A percentile compares a stretch with the other conserved stretches of the same genome.
phyloP scores from a whole-genome alignment of 1,139 yeast species.

The Lodderomyces jiufengensis region DNA sequence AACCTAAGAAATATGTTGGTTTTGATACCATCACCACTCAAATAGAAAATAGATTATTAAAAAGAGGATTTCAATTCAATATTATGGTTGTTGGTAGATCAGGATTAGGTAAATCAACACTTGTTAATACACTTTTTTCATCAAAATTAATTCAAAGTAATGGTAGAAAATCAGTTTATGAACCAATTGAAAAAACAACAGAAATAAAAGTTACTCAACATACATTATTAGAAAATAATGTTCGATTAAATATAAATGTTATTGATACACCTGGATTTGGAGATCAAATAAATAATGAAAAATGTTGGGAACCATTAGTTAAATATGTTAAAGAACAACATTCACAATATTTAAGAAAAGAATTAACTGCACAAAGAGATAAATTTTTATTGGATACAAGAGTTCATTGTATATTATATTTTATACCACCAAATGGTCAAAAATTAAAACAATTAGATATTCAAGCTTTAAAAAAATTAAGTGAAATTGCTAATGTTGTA shows the following conservation, averaged over 20 bases:
- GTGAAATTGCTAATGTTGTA: conserved; percentile 90
- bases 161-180: conserved; percentile 64
- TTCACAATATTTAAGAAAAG: conserved; percentile 87
- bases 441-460: conserved; percentile 82
- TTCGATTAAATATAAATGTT: conserved; percentile 76
- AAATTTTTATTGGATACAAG: conserved; percentile 81
- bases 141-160: conserved; percentile 70
- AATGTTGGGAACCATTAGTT: conserved; percentile 95
- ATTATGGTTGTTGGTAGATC: conserved; percentile 93
- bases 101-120: conserved; percentile 91
- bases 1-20: conserved; percentile 70
- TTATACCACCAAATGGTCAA: conserved; percentile 81
- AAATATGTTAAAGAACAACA: conserved; percentile 97
- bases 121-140: conserved; percentile 85
- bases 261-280: conserved; percentile 98
- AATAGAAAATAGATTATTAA: conserved; percentile 86
- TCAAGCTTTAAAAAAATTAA: conserved; percentile 75
- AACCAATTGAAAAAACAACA: conserved; percentile 82
- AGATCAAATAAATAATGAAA: conserved; percentile 92
- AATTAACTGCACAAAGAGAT: conserved; percentile 94
- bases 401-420: conserved; percentile 90
- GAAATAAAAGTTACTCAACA: conserved; percentile 79
- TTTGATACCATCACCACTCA: conserved; percentile 95
- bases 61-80: conserved; percentile 92
- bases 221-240: conserved; percentile 75